Conservation (phyloP, 2,329 filamentous ascomycete genomes). For the Beauveria sp. region DNA sequence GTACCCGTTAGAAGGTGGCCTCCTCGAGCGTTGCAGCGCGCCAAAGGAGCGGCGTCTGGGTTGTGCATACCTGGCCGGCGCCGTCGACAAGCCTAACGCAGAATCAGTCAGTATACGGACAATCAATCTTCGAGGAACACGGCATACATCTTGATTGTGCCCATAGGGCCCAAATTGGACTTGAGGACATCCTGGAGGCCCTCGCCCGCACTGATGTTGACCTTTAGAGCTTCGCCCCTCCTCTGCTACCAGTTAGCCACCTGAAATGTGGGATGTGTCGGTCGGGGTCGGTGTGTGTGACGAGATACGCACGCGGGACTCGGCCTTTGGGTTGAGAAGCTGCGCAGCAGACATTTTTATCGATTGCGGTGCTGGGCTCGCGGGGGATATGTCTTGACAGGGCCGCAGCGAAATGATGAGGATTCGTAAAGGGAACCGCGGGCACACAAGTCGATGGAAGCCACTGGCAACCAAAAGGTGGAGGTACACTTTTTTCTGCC, state of each 20-base stretch:
- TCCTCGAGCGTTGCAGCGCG: conserved; percentile 18
- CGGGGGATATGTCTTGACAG: neutral
- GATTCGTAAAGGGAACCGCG: conserved; percentile 1
- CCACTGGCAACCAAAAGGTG: conserved; percentile 13
- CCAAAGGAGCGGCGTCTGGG: conserved; percentile 19
- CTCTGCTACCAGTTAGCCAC: conserved; percentile 46
- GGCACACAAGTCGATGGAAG: conserved; percentile 9
- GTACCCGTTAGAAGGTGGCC: conserved; percentile 11
- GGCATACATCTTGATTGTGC: conserved; percentile 86
- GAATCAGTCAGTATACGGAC: conserved; percentile 19
- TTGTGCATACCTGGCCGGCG: conserved; percentile 52
- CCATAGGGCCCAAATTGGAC: conserved; percentile 88
- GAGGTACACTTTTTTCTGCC: conserved; percentile 17
- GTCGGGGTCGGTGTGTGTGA: conserved; percentile 11
- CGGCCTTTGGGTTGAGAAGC: conserved; percentile 96
- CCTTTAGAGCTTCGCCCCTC: conserved; percentile 90
- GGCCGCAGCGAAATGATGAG: conserved; percentile 9
- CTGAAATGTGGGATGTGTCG: conserved; percentile 21
- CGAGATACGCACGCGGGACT: conserved; percentile 70
- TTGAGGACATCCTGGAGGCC: conserved; percentile 90
- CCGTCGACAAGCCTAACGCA: conserved; percentile 57
- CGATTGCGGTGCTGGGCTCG: conserved; percentile 4
- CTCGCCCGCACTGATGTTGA: conserved; percentile 96
- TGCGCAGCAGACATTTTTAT: conserved; percentile 85
- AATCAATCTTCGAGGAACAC: neutral